Evolutionary conservation across 2,329 filamentous ascomycete genomes (phyloP).

Genomic region (Penicillium capsulatum): DNA sequence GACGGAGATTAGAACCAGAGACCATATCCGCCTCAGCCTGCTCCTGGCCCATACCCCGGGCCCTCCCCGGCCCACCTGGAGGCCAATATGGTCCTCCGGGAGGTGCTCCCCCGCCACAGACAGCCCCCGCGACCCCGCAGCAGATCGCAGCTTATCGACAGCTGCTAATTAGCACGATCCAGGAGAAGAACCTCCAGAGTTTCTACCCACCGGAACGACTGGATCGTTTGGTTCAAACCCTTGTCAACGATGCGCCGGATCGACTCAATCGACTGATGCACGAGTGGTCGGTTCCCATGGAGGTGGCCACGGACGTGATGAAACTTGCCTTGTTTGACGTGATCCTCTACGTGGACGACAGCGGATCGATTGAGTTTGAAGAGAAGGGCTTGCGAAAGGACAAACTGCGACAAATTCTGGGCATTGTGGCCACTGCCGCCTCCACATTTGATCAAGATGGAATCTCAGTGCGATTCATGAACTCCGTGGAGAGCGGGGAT

Average conservation of each 20-base stretch:
- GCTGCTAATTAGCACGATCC: slow-evolving; percentile 52
- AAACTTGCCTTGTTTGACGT: slow-evolving; percentile 61
- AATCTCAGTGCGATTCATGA: slow-evolving; percentile 67
- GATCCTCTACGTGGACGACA: slow-evolving; percentile 63
- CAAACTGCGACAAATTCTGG: slow-evolving; percentile 61
- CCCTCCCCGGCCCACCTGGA: slow-evolving; percentile 20
- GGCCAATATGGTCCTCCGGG: slow-evolving; percentile 31
- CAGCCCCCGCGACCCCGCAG: slow-evolving; percentile 45
- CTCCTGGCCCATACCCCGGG: slow-evolving; percentile 26
- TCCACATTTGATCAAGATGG: slow-evolving; percentile 67
- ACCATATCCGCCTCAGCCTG: slow-evolving; percentile 29
- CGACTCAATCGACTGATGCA: slow-evolving; percentile 55
- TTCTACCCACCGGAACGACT: slow-evolving; percentile 56
- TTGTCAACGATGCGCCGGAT: slow-evolving; percentile 32
- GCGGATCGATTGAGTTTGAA: slow-evolving; percentile 66
- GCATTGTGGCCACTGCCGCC: slow-evolving; percentile 60
- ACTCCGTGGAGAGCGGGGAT: slow-evolving; percentile 53
- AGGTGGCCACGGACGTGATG: slow-evolving; percentile 61
- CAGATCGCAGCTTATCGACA: slow-evolving; percentile 55
- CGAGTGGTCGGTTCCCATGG: slow-evolving; percentile 55
- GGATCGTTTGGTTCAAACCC: slow-evolving; percentile 29
- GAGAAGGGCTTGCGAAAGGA: slow-evolving; percentile 64
- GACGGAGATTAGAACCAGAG: slow-evolving; percentile 14
- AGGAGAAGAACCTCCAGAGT: slow-evolving; percentile 56
- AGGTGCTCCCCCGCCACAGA: slow-evolving; percentile 22